These are phyloP conservation scores for Epicoccum sorghinum DNA, from an alignment of 2,329 filamentous ascomycete genomes.

Conservation along the genomic window DNA sequence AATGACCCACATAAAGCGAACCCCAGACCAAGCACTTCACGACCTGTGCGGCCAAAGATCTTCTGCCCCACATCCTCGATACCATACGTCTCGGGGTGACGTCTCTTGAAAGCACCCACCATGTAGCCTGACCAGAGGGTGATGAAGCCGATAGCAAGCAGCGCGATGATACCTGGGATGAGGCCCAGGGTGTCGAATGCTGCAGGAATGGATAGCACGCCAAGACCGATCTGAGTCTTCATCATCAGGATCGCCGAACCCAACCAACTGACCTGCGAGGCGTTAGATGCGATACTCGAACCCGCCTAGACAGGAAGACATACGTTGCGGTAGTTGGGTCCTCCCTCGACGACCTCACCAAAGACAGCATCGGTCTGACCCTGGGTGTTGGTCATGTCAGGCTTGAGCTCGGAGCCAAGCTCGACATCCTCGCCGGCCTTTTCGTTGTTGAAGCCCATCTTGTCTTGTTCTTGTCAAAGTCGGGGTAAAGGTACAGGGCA, in stretches of 20 bases:
- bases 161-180: constrained; percentile 54
- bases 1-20: constrained; percentile 43
- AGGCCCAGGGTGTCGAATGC: constrained; percentile 54
- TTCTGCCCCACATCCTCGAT: constrained; percentile 62
- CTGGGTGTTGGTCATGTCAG: constrained; percentile 10
- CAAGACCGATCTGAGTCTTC: constrained; percentile 34
- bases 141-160: constrained; percentile 49
- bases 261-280: constrained; percentile 23
- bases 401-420: constrained; percentile 14
- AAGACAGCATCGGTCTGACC: constrained; percentile 19
- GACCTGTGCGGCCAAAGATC: constrained; percentile 58
- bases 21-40: constrained; percentile 50
- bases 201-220: constrained; percentile 54
- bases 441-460: constrained; percentile 10
- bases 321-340: constrained; percentile 19
- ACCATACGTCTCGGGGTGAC: constrained; percentile 60
- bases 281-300: not conserved
- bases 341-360: constrained; percentile 19
- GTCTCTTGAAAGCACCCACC: constrained; percentile 58
- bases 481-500: constrained; percentile 3
- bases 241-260: constrained; percentile 29
- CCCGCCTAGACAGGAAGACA: not conserved
- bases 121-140: constrained; percentile 58
- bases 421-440: constrained; percentile 9
- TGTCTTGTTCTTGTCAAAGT: not conserved